Evolutionary conservation across 148 eudicot genomes (phyloP).

Genomic region (Silene latifolia): DNA sequence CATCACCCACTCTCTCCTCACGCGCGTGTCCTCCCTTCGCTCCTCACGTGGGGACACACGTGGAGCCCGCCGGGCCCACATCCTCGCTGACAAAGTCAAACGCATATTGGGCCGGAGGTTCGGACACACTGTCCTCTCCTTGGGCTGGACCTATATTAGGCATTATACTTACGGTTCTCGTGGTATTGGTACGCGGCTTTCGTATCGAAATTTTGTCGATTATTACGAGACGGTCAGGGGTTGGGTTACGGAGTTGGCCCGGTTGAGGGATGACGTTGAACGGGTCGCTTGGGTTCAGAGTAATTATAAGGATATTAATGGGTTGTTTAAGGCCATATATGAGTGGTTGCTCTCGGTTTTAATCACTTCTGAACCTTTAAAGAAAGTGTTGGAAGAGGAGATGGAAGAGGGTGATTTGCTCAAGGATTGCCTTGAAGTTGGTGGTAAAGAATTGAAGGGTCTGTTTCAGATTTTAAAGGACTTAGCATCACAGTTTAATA

Average conservation of each 20-base stretch:
- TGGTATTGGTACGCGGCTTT: slow-evolving; percentile 36
- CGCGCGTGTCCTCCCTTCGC: background rate
- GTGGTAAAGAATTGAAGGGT: slow-evolving; percentile 59
- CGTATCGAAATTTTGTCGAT: background rate
- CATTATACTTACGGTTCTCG: background rate
- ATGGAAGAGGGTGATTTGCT: slow-evolving; percentile 64
- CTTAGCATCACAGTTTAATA: slow-evolving; percentile 39
- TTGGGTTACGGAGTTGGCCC: background rate
- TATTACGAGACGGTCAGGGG: background rate
- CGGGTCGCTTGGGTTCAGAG: background rate
- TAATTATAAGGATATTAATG: background rate
- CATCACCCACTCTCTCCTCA: background rate
- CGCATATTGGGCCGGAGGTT: background rate
- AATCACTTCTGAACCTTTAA: slow-evolving; percentile 60
- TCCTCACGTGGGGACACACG: background rate
- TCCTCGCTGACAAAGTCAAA: background rate
- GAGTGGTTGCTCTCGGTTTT: slow-evolving; percentile 44
- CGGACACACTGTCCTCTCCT: background rate
- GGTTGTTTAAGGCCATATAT: slow-evolving; percentile 37
- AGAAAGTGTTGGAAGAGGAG: slow-evolving; percentile 60
- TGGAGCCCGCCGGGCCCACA: background rate
- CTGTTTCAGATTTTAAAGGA: slow-evolving; percentile 62
- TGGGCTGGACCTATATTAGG: background rate
- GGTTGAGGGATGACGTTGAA: background rate
- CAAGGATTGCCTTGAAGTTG: slow-evolving; percentile 83